A percentile compares a stretch with the other conserved stretches of the same genome.
These are phyloP conservation scores for Perilla frutescens DNA, from an alignment of 257 asterid genomes.

Conservation along the genomic window DNA sequence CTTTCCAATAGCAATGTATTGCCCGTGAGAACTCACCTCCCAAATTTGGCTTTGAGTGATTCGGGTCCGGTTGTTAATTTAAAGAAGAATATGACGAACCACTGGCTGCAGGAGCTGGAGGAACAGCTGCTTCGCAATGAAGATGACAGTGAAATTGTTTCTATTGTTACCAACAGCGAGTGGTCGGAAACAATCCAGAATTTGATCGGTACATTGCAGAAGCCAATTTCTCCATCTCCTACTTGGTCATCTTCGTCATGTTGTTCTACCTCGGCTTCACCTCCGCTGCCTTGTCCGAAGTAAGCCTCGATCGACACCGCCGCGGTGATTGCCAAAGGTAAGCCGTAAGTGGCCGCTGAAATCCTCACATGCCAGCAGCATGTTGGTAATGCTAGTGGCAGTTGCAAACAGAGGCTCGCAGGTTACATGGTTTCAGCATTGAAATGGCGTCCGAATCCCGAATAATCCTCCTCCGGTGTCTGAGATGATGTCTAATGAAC, in stretches of 20 bases:
- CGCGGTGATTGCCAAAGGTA: constrained; percentile 58
- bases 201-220: constrained; percentile 45
- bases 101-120: constrained; percentile 72
- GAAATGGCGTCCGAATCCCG: constrained; percentile 51
- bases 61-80: constrained; percentile 32
- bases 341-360: constrained; percentile 57
- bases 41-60: constrained; percentile 43
- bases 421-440: constrained; percentile 38
- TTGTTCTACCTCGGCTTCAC: constrained; percentile 67
- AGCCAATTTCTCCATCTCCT: constrained; percentile 65
- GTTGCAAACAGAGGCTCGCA: constrained; percentile 63
- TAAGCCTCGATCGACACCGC: constrained; percentile 66
- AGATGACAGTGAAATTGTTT: constrained; percentile 56
- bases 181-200: constrained; percentile 80
- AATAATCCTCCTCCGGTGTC: constrained; percentile 47
- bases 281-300: constrained; percentile 55
- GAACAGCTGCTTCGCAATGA: constrained; percentile 73
- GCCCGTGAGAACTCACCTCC: constrained; percentile 33
- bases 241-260: constrained; percentile 80
- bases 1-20: constrained; percentile 29
- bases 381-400: constrained; percentile 58
- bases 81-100: constrained; percentile 60
- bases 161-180: constrained; percentile 65
- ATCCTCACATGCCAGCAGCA: constrained; percentile 81
- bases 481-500: constrained; percentile 92